Conservation (phyloP, 2,329 filamentous ascomycete genomes). For the Arthroderma sp. region DNA sequence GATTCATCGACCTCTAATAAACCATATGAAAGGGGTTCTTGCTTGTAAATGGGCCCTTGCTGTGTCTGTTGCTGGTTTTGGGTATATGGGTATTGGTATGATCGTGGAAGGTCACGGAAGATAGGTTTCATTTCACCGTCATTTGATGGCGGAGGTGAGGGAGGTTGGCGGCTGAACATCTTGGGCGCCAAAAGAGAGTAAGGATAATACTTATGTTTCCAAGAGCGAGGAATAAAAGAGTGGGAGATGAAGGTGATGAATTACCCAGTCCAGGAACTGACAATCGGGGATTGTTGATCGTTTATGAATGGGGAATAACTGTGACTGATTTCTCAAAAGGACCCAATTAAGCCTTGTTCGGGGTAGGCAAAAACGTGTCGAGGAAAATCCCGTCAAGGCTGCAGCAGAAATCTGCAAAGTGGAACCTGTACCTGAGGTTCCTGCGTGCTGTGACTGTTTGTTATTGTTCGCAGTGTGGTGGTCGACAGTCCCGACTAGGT, state of each 20-base stretch:
- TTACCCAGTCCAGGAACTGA: not conserved
- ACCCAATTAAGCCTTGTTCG: too few relatives aligned
- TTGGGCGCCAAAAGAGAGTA: slow-evolving; percentile 2
- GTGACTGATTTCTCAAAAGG: too few relatives aligned
- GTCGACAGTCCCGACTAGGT: too few relatives aligned
- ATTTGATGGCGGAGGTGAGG: slow-evolving; percentile 10
- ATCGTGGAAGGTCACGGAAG: slow-evolving; percentile 4
- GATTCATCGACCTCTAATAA: slow-evolving; percentile 4
- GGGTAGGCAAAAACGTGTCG: too few relatives aligned
- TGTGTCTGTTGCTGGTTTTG: slow-evolving; percentile 4
- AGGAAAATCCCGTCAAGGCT: too few relatives aligned
- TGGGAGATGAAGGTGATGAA: not conserved
- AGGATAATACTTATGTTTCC: slow-evolving; percentile 2
- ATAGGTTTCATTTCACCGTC: slow-evolving; percentile 8
- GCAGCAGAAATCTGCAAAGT: too few relatives aligned
- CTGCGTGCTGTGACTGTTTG: too few relatives aligned
- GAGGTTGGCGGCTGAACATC: slow-evolving; percentile 10
- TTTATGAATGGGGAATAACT: not conserved
- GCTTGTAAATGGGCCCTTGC: not conserved
- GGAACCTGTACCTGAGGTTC: too few relatives aligned
- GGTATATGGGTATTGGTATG: slow-evolving; percentile 1
- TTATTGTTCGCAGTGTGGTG: too few relatives aligned
- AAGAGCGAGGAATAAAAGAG: not conserved
- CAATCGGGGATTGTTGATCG: slow-evolving; percentile 1
- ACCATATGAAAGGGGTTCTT: not conserved